Base-by-base conservation (phyloP, 1,284 basidiomycete species). In the Inonotus obliquus region DNA sequence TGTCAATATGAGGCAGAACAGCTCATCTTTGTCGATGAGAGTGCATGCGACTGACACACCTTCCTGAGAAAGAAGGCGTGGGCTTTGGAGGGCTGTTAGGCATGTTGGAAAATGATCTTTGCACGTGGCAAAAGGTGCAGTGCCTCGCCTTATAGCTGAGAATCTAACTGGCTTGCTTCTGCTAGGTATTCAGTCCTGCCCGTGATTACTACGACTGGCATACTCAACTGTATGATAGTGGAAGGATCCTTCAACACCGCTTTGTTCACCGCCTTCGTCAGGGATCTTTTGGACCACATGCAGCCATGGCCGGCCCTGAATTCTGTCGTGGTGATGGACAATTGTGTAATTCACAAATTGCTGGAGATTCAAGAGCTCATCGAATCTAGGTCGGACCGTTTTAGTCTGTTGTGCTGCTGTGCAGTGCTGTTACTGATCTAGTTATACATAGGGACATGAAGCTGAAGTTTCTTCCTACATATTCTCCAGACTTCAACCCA, bases 321-420 rank as follows among this genome's bases (percentile, higher is more conserved):
- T 37, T 72, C 70, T 37, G 71, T 75, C 1, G 67, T 75, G 53
- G 61, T 75, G 5, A 71, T 76, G 69, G 74, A 76, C 59, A 75
- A 76, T 63, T 71, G 69, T 44, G 44, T 64, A 0, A 74, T 75
- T 39, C 73, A 74, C 57, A 68, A 73, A 47, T 39, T 61, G 19
- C 64, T 58, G 4, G 57, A 63, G 17, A 64, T 74, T 9, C 29
- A 63, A 4, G 68, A 72, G 19, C 39, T 69, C 44, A 68, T 73
- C 63, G 48, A 66, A 51, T 37, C 38, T 29, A 57, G 37, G 60
- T 45, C 1, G 32, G 58, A 54, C 32, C 9, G 9, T 32, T 32
- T 32, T 9, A 32, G 32, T 32, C 32, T 32, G 32, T 32, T 9
- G 32, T 32, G 32, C 32, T 32, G 32, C 32, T 4, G 32, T 23